Evolutionary conservation across 164 flowering plant species (phyloP).

Genomic region (Piper longum): DNA sequence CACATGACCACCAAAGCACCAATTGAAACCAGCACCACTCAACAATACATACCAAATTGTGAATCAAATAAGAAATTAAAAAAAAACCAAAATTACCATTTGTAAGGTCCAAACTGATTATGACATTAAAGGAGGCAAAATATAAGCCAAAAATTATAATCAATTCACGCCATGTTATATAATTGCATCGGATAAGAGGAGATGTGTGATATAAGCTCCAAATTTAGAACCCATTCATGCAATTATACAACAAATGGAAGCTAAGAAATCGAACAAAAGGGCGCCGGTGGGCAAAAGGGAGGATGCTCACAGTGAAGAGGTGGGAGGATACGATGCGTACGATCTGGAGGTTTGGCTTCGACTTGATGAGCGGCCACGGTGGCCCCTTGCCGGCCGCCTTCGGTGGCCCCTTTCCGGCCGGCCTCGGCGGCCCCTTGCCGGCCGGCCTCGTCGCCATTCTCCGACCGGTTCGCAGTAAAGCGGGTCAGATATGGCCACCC

Average conservation of each 20-base stretch:
- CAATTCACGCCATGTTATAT: background rate
- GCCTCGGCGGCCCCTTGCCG: background rate
- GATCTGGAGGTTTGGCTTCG: conserved; percentile 47
- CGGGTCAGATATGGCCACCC: too few species aligned
- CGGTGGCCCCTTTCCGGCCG: background rate
- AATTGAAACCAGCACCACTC: too few species aligned
- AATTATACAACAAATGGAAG: background rate
- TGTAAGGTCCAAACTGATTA: too few species aligned
- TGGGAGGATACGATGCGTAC: conserved; percentile 46
- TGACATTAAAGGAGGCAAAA: too few species aligned
- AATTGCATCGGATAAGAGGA: background rate
- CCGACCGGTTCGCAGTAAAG: too few species aligned
- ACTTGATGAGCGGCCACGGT: conserved; percentile 60
- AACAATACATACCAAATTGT: too few species aligned
- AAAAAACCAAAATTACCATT: too few species aligned
- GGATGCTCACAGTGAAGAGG: conserved; percentile 56
- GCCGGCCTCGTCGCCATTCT: background rate
- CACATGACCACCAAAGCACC: too few species aligned
- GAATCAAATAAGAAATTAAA: too few species aligned
- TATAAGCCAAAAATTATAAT: too few species aligned
- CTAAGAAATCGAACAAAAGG: background rate
- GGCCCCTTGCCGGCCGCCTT: conserved; percentile 12
- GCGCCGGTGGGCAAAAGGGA: background rate
- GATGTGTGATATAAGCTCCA: background rate
- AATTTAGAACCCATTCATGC: background rate